These are phyloP conservation scores for Salvia rosmarinus DNA, from an alignment of 257 asterid genomes.

Conservation along the genomic window DNA sequence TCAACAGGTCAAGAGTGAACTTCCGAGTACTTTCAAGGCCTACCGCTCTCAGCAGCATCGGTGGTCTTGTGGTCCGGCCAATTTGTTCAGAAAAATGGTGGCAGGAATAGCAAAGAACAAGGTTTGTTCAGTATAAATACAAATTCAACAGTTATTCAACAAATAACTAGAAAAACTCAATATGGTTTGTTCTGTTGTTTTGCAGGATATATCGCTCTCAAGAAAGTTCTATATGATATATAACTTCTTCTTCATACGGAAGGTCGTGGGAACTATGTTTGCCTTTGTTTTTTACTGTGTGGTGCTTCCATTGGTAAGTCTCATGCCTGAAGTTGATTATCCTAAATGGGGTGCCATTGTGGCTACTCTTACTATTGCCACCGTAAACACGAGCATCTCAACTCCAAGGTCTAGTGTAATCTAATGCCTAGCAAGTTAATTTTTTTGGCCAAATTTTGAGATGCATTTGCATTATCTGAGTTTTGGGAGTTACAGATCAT, in stretches of 20 bases:
- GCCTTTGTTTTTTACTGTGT: conserved; percentile 71
- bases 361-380: conserved; percentile 52
- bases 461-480: neutral
- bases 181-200: neutral
- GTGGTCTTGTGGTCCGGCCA: conserved; percentile 86
- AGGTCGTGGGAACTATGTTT: conserved; percentile 64
- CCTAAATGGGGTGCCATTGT: conserved; percentile 75
- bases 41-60: conserved; percentile 76
- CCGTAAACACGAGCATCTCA: conserved; percentile 59
- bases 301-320: conserved; percentile 62
- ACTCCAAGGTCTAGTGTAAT: conserved; percentile 64
- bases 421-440: neutral
- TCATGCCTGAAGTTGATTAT: conserved; percentile 67
- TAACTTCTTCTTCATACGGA: conserved; percentile 77
- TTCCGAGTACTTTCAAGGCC: conserved; percentile 75
- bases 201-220: conserved; percentile 67
- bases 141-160: neutral
- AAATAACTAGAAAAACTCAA: neutral
- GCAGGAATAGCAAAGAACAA: conserved; percentile 60
- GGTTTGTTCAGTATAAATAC: conserved; percentile 35
- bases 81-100: conserved; percentile 68
- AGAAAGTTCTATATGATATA: conserved; percentile 70
- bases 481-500: conserved; percentile 46
- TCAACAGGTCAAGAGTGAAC: conserved; percentile 70
- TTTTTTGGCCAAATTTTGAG: neutral